Evolutionary conservation across 192 early-diverging fungal species (phyloP), one percentile per base, ranked within the genome.

Genomic region (Rhizophagus clarus): DNA sequence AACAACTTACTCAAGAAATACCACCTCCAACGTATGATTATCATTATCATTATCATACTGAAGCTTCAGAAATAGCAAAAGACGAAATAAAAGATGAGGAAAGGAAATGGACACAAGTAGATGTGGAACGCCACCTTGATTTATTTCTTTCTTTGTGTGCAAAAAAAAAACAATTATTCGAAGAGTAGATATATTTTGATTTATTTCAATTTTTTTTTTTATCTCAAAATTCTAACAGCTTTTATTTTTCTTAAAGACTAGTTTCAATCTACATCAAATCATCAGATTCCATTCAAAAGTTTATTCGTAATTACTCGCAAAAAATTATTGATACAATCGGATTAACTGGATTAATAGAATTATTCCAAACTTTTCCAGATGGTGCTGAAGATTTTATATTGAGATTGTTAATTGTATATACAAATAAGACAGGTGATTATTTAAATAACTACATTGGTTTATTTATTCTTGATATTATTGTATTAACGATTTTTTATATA

Each of bases 101-200:
- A 81, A 79, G 68, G 11, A 81, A 82, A 10, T 87, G 88, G 84
- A 85, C 85, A 12, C 92, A 93, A 72, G 81, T 88, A n/a, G 93
- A 93, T 75, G 87, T 94, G 17, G 83, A 89, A 14, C 74, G 88
- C 22, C 88, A 89, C 72, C 73, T 95, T 45, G 95, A 96, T 74
- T 81, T 96, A 32, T 96, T 87, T 82, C 91, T 96, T 79, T 90
- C 93, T 28, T 81, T 95, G 12, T 93, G 93, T 77, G 88, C 88
- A 61, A 93, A 92, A 79, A 94, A 94, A 61, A 90, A 86, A 70
- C 85, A 88, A 26, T 76, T 96, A n/a, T 82, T 96, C 60, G 72
- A 82, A 45, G 83, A 87, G 93, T 94, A 85, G 86, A 82, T 61
- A n/a, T 69, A 7, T 24, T 82, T 86, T 84, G 78, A 70, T 83